Evolutionary conservation across 176 grass and related monocot species (phyloP), one percentile per base, ranked within the genome.

Genomic region (Carex scoparia): DNA sequence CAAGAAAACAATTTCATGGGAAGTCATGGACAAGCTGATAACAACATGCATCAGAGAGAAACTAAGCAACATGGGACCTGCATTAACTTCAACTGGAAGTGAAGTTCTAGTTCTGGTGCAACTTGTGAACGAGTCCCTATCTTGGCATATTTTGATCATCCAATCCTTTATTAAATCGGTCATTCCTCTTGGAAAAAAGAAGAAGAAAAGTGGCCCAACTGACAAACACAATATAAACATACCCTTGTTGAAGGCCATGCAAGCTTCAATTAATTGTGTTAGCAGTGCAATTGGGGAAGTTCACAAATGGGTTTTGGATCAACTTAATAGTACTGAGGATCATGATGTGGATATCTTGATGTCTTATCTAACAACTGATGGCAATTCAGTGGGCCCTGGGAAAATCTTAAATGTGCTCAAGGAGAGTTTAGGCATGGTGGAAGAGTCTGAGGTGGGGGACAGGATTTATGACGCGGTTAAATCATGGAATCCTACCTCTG

Each of bases 141-240:
- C 97, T 46, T 99, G 97, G 97, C 93, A 96, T 88, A 85, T 96
- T 81, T 61, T 94, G 5, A 27, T 92, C 72, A 92, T 99, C 1
- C 97, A 94, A 61, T 96, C 91, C 8, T 96, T 89, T 65, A 23
- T 91, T 64, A 96, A 86, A 86, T 81, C 84, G 3, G 71, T 94
- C 9, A 70, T 91, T 65, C 93, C 93, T 59, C 71, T 89, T 35
- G 93, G 96, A 60, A 99, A 92, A 85, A 99, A 90, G 84, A 99
- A 99, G 87, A 96, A 94, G 97, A 99, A 89, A 91, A 79, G 87
- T 16, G 72, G 92, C 54, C 37, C 79, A 53, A 59, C 37, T 1
- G 87, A 92, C 63, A 90, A 82, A 68, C 78, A 86, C 73, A 94
- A 94, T 55, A 30, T 33, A 67, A 67, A 53, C 78, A 84, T 77